Evolutionary conservation across 2,329 filamentous ascomycete species (phyloP), one percentile per base, ranked within the genome.

Genomic region (Cadophora gregata): DNA sequence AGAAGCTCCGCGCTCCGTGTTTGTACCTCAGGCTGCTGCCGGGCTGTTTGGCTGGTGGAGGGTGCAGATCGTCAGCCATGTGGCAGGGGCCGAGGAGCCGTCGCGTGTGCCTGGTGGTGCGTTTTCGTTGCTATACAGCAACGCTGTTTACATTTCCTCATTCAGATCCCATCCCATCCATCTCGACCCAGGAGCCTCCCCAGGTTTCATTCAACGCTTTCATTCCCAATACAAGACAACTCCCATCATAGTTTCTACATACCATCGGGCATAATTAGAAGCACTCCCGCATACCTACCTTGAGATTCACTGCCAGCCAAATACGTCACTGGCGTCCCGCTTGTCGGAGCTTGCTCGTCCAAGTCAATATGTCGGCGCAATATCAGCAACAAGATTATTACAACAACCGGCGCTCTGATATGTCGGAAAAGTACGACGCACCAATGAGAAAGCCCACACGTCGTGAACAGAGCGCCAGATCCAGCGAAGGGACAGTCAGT

Each of bases 401-500:
- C 62, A 69, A 67, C 65, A 72, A 68, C 61, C 68, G 71, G 45
- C 70, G 70, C 25, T 75, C 75, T 68, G 73, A 73, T 56, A 74
- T 74, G 67, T 73, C 75, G 14, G 75, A 77, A 64, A 73, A 73
- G 29, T 71, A 74, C 69, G 74, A 76, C 31, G 63, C 69, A 33
- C 75, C 72, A 33, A 63, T 70, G 69, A 73, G 75, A 69, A 75
- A 74, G 63, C 66, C 67, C 60, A 72, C 74, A 62, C 74, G 75
- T 47, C 73, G 76, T 42, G 75, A 77, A 21, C 73, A 75, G 63
- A 76, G 75, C 61, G 72, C 72, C 45, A 72, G 93, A 78, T 90
- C 91, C 72, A 97, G 93, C 83, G 93, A 97, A 80, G 93, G 93
- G 77, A 97, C 93, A 70, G 90, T 93, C 79, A 95, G 91, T 85